Conservation (phyloP, 116 monocot genomes). For the Dioscorea cayenensis region DNA sequence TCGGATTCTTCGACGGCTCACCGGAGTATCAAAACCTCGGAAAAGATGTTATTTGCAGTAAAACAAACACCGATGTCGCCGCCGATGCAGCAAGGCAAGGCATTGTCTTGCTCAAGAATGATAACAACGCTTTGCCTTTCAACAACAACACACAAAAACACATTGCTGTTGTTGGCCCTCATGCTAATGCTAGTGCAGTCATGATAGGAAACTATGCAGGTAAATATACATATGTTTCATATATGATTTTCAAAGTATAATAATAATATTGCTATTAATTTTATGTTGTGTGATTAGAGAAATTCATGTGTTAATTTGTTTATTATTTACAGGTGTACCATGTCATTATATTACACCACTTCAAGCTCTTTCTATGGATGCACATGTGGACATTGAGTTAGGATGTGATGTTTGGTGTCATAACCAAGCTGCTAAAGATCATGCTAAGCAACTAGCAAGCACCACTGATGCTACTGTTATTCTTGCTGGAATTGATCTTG, state of each 20-base stretch:
- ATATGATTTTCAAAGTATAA: not conserved
- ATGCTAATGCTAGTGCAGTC: conserved; percentile 12
- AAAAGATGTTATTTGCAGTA: conserved; percentile 1
- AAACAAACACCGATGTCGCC: conserved; percentile 4
- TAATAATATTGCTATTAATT: not conserved
- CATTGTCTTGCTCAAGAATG: conserved; percentile 27
- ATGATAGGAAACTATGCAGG: conserved; percentile 25
- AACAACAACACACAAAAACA: not conserved
- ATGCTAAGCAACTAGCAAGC: conserved; percentile 11
- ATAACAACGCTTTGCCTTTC: conserved; percentile 9
- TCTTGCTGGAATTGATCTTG: conserved; percentile 14
- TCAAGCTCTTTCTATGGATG: conserved; percentile 9
- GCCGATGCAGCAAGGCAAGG: conserved; percentile 13
- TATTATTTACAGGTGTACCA: conserved; percentile 1
- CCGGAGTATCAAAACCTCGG: conserved; percentile 2
- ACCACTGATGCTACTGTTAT: conserved; percentile 24
- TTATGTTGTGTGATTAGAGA: not conserved
- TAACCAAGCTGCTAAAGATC: not conserved
- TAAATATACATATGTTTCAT: not conserved
- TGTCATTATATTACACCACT: conserved; percentile 26
- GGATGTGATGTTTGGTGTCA: conserved; percentile 18
- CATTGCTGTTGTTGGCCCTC: conserved; percentile 20
- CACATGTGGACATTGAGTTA: not conserved
- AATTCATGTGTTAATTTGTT: not conserved
- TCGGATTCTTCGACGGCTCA: conserved; percentile 17